Evolutionary conservation across 768 basidiomycete genomes (phyloP).

Genomic region (Chiua virens): DNA sequence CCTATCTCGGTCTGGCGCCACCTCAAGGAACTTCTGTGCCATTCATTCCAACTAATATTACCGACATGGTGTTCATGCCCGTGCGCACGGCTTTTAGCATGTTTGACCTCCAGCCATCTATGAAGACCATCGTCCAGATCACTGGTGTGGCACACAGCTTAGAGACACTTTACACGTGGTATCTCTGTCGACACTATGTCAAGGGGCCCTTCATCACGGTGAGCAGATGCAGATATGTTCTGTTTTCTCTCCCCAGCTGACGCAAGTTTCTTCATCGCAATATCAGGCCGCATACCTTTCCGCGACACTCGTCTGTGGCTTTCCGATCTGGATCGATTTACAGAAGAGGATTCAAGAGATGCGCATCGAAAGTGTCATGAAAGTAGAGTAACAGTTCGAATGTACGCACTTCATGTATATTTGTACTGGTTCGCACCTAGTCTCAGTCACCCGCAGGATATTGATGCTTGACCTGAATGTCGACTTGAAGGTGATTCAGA

Average conservation of each 20-base stretch:
- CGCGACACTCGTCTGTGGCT: slow-evolving; percentile 52
- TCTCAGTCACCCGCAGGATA: too few species aligned
- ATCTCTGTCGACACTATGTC: slow-evolving; percentile 32
- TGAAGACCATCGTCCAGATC: slow-evolving; percentile 7
- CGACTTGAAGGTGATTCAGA: too few species aligned
- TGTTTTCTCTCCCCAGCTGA: neutral
- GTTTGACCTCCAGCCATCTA: slow-evolving; percentile 20
- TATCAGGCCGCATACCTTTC: slow-evolving; percentile 53
- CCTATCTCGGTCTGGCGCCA: slow-evolving; percentile 21
- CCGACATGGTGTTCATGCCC: slow-evolving; percentile 21
- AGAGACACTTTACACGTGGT: slow-evolving; percentile 30
- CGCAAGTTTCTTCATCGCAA: neutral
- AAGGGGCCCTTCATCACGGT: slow-evolving; percentile 19
- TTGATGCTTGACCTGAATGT: too few species aligned
- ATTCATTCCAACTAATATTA: slow-evolving; percentile 11
- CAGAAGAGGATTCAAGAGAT: slow-evolving; percentile 60
- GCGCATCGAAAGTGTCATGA: slow-evolving; percentile 80
- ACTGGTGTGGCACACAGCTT: slow-evolving; percentile 12
- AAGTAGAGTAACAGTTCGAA: slow-evolving; percentile 46
- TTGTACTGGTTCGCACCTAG: too few species aligned
- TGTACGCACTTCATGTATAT: too few species aligned
- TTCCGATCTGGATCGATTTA: slow-evolving; percentile 54
- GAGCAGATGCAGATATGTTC: neutral
- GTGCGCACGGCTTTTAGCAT: slow-evolving; percentile 10
- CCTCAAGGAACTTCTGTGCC: slow-evolving; percentile 18